Conservation (phyloP, 2,329 filamentous ascomycete species). For the Xylaria sp. region DNA sequence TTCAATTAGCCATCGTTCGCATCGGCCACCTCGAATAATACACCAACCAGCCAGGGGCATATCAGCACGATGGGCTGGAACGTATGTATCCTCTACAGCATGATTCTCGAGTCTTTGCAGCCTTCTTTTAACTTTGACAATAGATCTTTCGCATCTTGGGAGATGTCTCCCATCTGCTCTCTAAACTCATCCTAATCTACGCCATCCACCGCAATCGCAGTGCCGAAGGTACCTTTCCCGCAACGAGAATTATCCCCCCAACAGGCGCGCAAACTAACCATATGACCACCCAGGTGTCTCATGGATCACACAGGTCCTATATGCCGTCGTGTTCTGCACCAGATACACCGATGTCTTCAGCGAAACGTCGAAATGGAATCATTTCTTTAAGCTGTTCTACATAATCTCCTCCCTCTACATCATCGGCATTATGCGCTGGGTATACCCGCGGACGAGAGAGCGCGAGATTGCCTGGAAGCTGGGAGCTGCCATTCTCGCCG, state of each 20-base stretch:
- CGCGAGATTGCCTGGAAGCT: constrained; percentile 94
- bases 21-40: constrained; percentile 9
- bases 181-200: constrained; percentile 91
- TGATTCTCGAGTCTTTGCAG: not conserved
- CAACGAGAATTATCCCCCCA: not conserved
- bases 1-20: constrained; percentile 25
- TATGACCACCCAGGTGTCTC: constrained; percentile 75
- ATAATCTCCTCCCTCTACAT: constrained; percentile 87
- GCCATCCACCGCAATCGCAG: constrained; percentile 89
- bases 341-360: constrained; percentile 87
- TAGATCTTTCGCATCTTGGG: constrained; percentile 79
- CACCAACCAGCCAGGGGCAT: constrained; percentile 21
- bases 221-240: constrained; percentile 73
- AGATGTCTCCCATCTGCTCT: constrained; percentile 85
- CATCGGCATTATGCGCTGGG: constrained; percentile 85
- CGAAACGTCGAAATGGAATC: constrained; percentile 72
- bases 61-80: constrained; percentile 48
- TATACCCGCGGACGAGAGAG: constrained; percentile 89
- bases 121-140: constrained; percentile 7
- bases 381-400: constrained; percentile 90
- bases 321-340: constrained; percentile 85
- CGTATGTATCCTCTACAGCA: constrained; percentile 41
- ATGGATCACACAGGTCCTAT: constrained; percentile 89
- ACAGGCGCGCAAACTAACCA: constrained; percentile 36
- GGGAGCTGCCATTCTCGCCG: constrained; percentile 74